Percentiles rank a stretch among this genome's conserved stretches.
Conservation (phyloP, 257 asterid genomes). For the Solanum tacnaense region DNA sequence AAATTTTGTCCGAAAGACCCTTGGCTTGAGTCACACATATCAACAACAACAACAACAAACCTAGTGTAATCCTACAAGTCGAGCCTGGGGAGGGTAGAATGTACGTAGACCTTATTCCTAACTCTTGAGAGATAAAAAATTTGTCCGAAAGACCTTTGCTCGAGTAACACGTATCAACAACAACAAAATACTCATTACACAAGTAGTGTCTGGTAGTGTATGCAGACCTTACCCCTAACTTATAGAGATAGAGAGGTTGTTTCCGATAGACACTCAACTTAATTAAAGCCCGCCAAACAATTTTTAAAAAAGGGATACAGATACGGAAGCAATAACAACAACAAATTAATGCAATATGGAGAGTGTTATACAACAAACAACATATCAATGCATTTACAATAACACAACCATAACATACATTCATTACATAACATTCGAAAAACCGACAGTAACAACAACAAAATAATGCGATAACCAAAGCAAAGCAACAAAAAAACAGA, state of each 20-base stretch:
- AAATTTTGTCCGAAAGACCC: not conserved
- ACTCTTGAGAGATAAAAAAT: not conserved
- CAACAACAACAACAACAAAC: not conserved
- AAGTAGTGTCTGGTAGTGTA: not conserved
- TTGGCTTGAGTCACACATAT: not conserved
- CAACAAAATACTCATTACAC: not conserved
- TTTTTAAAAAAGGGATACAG: not conserved
- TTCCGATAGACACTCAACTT: not conserved
- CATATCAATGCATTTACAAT: not conserved
- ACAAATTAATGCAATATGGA: not conserved
- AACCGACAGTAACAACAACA: not conserved
- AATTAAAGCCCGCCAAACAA: not conserved
- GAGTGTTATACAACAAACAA: not conserved
- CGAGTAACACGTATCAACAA: not conserved
- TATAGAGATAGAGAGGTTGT: not conserved
- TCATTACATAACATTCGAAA: not conserved
- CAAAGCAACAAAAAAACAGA: not conserved
- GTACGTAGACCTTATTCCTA: not conserved
- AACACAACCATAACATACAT: not conserved
- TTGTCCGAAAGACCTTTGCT: not conserved
- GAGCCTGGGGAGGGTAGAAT: not conserved
- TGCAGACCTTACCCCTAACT: not conserved
- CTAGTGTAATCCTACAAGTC: no score
- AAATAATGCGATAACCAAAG: no score
- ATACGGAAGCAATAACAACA: not conserved